Conservation (phyloP, 108 stramenopile species). For the Pinguiococcus pyrenoidosus region DNA sequence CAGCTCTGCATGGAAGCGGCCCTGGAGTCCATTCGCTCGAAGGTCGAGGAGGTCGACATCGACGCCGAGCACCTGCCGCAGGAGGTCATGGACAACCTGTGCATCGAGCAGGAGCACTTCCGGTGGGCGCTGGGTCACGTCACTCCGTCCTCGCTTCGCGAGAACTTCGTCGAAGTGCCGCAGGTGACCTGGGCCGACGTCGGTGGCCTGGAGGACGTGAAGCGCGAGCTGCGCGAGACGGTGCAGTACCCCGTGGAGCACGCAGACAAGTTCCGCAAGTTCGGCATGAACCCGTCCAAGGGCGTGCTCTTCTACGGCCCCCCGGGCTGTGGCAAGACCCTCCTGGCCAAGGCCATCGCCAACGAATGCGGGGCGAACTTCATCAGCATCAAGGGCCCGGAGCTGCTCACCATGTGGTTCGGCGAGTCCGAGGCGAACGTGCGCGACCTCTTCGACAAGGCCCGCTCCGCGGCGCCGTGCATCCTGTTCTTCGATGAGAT, state of each 20-base stretch:
- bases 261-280: slow-evolving; percentile 83
- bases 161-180: slow-evolving; percentile 83
- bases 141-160: slow-evolving; percentile 76
- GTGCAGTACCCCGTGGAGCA: slow-evolving; percentile 97
- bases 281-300: slow-evolving; percentile 75
- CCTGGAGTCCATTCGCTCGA: slow-evolving; percentile 79
- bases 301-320: slow-evolving; percentile 98
- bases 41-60: slow-evolving; percentile 47
- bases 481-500: slow-evolving; percentile 99
- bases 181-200: slow-evolving; percentile 96
- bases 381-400: slow-evolving; percentile 95
- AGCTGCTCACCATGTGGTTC: slow-evolving; percentile 96
- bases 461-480: slow-evolving; percentile 93
- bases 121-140: slow-evolving; percentile 64
- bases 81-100: slow-evolving; percentile 50
- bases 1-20: slow-evolving; percentile 91
- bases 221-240: slow-evolving; percentile 95
- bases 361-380: slow-evolving; percentile 99
- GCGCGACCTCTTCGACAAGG: slow-evolving; percentile 96
- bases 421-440: slow-evolving; percentile 99
- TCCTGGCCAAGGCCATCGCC: slow-evolving; percentile 98
- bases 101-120: slow-evolving; percentile 78
- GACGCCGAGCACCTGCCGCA: slow-evolving; percentile 27
- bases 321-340: slow-evolving; percentile 95
- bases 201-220: slow-evolving; percentile 94